Percentiles rank a stretch among this genome's conserved stretches.
Evolutionary conservation across 2,329 filamentous ascomycete genomes (phyloP).

Genomic region (Elsinoe necatrix): DNA sequence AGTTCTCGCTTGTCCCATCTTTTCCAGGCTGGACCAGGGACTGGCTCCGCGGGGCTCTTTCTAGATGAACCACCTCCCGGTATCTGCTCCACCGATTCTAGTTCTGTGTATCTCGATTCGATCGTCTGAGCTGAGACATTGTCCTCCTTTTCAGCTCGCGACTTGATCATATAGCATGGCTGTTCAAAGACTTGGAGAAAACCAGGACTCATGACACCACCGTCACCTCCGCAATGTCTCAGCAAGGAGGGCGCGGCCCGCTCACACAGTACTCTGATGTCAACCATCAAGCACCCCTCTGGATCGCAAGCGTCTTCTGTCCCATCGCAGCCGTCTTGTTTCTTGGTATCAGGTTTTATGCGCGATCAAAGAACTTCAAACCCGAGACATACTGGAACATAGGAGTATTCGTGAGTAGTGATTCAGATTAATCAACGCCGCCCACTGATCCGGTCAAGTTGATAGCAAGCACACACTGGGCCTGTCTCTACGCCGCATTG

Average conservation of each 20-base stretch:
- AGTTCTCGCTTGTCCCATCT: constrained; percentile 1
- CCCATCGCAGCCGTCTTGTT: constrained; percentile 9
- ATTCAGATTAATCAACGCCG: background rate
- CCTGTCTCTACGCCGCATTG: constrained; percentile 10
- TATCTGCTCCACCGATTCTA: background rate
- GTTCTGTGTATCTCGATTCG: background rate
- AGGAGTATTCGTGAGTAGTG: constrained; percentile 3
- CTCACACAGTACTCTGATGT: constrained; percentile 11
- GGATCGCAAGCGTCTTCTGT: constrained; percentile 10
- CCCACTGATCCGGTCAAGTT: background rate
- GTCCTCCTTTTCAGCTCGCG: too few relatives aligned
- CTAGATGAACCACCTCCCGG: background rate
- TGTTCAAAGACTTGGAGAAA: background rate
- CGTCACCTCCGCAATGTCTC: background rate
- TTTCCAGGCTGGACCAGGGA: background rate
- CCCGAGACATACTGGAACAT: constrained; percentile 11
- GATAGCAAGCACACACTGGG: constrained; percentile 10
- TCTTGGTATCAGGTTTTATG: constrained; percentile 9
- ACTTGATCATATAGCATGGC: background rate
- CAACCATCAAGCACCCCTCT: constrained; percentile 7
- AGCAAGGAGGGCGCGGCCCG: background rate
- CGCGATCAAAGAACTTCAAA: constrained; percentile 13
- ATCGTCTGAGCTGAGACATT: background rate
- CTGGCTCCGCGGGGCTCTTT: background rate
- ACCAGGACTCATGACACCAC: background rate